Percentiles rank a stretch among this genome's conserved stretches.
Conservation (phyloP, 352 stramenopile species). For the Phytophthora palmivora region DNA sequence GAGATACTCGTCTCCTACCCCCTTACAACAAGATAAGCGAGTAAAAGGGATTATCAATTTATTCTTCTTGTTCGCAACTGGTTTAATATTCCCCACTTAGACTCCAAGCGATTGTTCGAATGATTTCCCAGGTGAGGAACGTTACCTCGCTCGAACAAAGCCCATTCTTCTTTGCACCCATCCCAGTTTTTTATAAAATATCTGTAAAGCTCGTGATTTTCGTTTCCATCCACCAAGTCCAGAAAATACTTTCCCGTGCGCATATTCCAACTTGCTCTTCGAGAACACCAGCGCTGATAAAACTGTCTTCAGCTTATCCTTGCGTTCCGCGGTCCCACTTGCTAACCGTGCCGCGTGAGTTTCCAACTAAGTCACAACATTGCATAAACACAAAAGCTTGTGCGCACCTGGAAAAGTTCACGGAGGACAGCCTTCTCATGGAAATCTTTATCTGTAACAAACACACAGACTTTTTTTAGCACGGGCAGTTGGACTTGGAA, state of each 20-base stretch:
- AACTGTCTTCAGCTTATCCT: not conserved
- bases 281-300: not conserved
- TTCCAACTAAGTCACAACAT: not conserved
- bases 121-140: not conserved
- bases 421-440: not conserved
- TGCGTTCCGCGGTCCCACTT: not conserved
- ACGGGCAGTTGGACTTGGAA: not conserved
- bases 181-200: not conserved
- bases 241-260: not conserved
- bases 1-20: too few relatives aligned
- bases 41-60: too few relatives aligned
- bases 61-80: too few relatives aligned
- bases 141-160: not conserved
- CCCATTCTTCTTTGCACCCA: not conserved
- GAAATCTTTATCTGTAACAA: constrained; percentile 1
- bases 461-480: not conserved
- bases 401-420: not conserved
- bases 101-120: not conserved
- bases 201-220: not conserved
- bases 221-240: not conserved
- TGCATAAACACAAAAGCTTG: not conserved
- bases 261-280: not conserved
- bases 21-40: too few relatives aligned
- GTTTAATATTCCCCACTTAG: too few relatives aligned
- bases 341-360: not conserved